Percentiles rank a stretch among this genome's conserved stretches.
Evolutionary conservation across 2,329 filamentous ascomycete genomes (phyloP).

Genomic region (Alternaria angustiovoidea): DNA sequence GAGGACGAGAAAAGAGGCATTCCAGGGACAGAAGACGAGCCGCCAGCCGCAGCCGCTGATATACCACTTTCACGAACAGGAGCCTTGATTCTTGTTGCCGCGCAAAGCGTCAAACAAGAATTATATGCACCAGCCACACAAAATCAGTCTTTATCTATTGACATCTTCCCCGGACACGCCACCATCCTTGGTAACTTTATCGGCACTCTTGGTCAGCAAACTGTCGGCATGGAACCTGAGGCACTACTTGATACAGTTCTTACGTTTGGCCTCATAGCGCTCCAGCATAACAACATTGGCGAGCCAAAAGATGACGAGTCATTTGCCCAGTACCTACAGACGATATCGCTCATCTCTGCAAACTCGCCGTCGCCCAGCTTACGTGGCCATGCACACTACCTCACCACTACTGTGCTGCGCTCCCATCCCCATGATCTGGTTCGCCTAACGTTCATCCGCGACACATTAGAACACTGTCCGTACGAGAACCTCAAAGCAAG

Average conservation of each 20-base stretch:
- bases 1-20: slow-evolving; percentile 52
- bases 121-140: slow-evolving; percentile 56
- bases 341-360: slow-evolving; percentile 58
- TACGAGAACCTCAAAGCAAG: slow-evolving; percentile 64
- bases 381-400: slow-evolving; percentile 58
- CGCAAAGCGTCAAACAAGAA: slow-evolving; percentile 59
- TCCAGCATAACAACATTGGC: slow-evolving; percentile 56
- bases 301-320: slow-evolving; percentile 59
- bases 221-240: slow-evolving; percentile 54
- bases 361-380: slow-evolving; percentile 58
- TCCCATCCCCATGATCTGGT: slow-evolving; percentile 62
- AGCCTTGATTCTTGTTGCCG: slow-evolving; percentile 62
- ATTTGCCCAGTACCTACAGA: slow-evolving; percentile 62
- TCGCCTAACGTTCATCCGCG: slow-evolving; percentile 63
- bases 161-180: slow-evolving; percentile 63
- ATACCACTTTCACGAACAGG: slow-evolving; percentile 66
- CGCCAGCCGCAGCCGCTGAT: slow-evolving; percentile 60
- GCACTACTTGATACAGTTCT: slow-evolving; percentile 64
- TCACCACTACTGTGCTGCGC: slow-evolving; percentile 59
- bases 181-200: slow-evolving; percentile 62
- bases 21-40: slow-evolving; percentile 62
- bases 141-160: slow-evolving; percentile 48
- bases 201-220: slow-evolving; percentile 48
- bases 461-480: slow-evolving; percentile 63
- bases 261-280: slow-evolving; percentile 60